Conservation (phyloP, 805 yeast genomes). For the Saccharomyces kudriavzevii region DNA sequence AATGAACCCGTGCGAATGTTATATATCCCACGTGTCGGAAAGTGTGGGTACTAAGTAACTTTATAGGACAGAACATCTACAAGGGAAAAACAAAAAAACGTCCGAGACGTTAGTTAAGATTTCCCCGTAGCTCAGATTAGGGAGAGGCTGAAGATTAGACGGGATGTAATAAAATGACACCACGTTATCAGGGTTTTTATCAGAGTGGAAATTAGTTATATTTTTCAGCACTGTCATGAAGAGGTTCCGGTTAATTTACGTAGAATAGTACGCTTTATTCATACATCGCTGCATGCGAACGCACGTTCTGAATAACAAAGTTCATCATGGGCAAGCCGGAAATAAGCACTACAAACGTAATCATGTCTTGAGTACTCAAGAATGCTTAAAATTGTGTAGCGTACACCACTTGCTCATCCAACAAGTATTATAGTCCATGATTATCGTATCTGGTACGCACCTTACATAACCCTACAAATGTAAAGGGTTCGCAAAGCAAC, state of each 20-base stretch:
- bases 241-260: background rate
- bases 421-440: no score
- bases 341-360: no score
- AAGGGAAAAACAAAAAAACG: background rate
- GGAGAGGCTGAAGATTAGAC: background rate
- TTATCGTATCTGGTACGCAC: no score
- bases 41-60: background rate
- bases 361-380: no score
- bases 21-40: background rate
- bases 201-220: no score
- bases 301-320: background rate
- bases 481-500: no score
- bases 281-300: background rate
- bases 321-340: background rate
- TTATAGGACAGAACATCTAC: background rate
- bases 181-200: background rate
- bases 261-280: no score
- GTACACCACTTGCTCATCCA: no score
- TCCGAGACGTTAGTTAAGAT: background rate
- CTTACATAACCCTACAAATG: no score
- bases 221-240: no score
- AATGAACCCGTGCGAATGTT: background rate
- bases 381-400: no score
- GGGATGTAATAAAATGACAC: background rate
- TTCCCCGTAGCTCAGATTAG: background rate